Percentiles rank a stretch among this genome's conserved stretches.
Evolutionary conservation across 1,284 basidiomycete species (phyloP).

Genomic region (Pseudozyma pruni): DNA sequence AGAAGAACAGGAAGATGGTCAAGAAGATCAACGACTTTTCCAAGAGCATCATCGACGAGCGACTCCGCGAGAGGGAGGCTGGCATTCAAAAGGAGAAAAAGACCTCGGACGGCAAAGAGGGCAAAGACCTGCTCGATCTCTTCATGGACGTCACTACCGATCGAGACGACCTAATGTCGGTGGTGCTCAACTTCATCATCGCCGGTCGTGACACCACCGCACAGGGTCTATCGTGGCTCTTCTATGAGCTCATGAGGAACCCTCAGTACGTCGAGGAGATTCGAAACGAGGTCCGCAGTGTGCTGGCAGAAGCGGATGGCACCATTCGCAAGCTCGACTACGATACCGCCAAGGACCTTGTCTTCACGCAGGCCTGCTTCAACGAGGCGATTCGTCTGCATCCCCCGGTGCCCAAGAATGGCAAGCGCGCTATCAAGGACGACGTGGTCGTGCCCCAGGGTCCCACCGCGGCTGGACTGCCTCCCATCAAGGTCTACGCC

Average conservation of each 20-base stretch:
- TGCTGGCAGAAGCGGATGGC: conserved; percentile 34
- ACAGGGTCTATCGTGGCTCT: conserved; percentile 55
- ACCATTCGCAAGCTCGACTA: conserved; percentile 43
- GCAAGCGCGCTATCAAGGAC: conserved; percentile 53
- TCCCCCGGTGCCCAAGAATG: conserved; percentile 59
- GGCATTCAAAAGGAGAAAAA: conserved; percentile 33
- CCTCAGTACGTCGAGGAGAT: conserved; percentile 51
- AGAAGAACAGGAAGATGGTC: conserved; percentile 37
- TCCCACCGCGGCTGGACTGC: conserved; percentile 45
- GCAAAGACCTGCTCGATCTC: conserved; percentile 59
- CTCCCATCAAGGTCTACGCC: conserved; percentile 51
- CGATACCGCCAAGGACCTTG: conserved; percentile 49
- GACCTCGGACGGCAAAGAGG: conserved; percentile 43
- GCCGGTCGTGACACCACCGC: conserved; percentile 61
- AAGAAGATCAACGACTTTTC: conserved; percentile 61
- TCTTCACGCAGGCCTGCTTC: conserved; percentile 56
- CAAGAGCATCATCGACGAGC: conserved; percentile 55
- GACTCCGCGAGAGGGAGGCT: conserved; percentile 32
- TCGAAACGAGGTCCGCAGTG: conserved; percentile 38
- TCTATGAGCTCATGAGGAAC: conserved; percentile 49
- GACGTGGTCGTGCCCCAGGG: conserved; percentile 54
- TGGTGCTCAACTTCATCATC: conserved; percentile 62
- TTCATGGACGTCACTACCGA: conserved; percentile 57
- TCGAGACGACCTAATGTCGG: conserved; percentile 53
- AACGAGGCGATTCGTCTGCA: conserved; percentile 56